Base-by-base conservation (phyloP, 805 yeast species). In the Kazachstania kunashirensis region DNA sequence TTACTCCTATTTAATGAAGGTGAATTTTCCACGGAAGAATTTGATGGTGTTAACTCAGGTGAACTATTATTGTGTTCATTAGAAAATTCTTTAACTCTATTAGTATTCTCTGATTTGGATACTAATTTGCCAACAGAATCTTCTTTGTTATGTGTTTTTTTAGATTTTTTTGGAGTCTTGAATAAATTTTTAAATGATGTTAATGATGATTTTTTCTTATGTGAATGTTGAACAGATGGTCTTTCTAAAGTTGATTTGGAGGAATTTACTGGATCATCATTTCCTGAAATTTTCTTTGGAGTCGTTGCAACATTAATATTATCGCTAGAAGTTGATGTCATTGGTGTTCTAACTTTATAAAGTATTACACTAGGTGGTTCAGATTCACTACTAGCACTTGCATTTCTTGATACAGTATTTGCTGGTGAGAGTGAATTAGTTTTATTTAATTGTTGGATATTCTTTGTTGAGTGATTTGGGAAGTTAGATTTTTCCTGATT, bases 161-260 rank as follows among this genome's bases (percentile, higher is more conserved):
- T 30, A n/a, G 52, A 27, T 32, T 49, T n/a, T n/a, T n/a, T 56
- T 7, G 61, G 59, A 2, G 59, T 52, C 37, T 45, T 53, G 41
- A 59, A 59, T 15, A 59, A 33, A 29, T 47, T 55, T 33, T 50
- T 59, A 17, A 59, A 36, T 2, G 59, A 55, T 19, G 48, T 50
- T 17, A 60, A 47, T 1, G 57, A 47, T 3, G 52, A 40, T 39
- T 57, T 55, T 33, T 53, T 51, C 33, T 48, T 49, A 36, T 56
- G 60, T 18, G 49, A 20, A 33, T 44, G 39, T 18, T 37, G 38
- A 18, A 7, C 6, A 11, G 17, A 9, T 19, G 33, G 33, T 21
- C 17, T 30, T 14, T 30, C 33, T n/a, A 29, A 12, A n/a, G 31
- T 6, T 2, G 15, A 6, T 26, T 10, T 14, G 9, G 43, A 24